phyloP scores from a whole-genome alignment of 177 flowering plant species.

The Vitis hybrid region DNA sequence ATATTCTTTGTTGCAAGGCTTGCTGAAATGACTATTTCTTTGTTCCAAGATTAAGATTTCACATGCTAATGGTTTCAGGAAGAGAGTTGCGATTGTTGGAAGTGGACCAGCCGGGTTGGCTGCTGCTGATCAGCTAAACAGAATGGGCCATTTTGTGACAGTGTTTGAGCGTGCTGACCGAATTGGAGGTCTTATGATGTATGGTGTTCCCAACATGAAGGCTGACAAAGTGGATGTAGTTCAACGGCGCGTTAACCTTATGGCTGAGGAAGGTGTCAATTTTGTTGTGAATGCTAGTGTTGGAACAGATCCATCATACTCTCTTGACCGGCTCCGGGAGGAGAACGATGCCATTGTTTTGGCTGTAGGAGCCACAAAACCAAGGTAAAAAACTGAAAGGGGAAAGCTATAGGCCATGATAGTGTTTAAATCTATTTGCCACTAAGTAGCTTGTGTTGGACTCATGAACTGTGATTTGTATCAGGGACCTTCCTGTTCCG shows the following conservation, averaged over 20 bases:
- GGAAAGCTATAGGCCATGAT: neutral
- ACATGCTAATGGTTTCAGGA: conserved; percentile 43
- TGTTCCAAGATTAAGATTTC: neutral
- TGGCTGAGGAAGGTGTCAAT: conserved; percentile 87
- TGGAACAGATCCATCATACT: conserved; percentile 73
- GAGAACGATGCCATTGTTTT: conserved; percentile 84
- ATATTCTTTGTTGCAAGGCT: too few relatives aligned
- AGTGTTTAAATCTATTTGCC: neutral
- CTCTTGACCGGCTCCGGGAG: conserved; percentile 64
- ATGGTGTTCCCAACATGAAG: conserved; percentile 99
- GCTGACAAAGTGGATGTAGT: conserved; percentile 85
- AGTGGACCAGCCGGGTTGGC: conserved; percentile 99
- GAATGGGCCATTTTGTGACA: conserved; percentile 86
- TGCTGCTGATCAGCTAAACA: conserved; percentile 97
- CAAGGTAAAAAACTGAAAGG: conserved; percentile 68
- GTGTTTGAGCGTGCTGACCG: conserved; percentile 96
- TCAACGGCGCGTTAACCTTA: conserved; percentile 88
- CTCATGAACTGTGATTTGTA: conserved; percentile 1
- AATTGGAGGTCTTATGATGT: conserved; percentile 99
- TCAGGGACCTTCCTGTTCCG: conserved; percentile 96
- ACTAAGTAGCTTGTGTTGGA: too few relatives aligned
- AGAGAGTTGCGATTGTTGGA: conserved; percentile 83
- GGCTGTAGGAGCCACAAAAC: conserved; percentile 94
- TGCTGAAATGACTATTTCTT: neutral
- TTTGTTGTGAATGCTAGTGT: conserved; percentile 90